These are phyloP conservation scores for Actinidia arguta DNA, from an alignment of 179 eudicot species.

Conservation along the genomic window DNA sequence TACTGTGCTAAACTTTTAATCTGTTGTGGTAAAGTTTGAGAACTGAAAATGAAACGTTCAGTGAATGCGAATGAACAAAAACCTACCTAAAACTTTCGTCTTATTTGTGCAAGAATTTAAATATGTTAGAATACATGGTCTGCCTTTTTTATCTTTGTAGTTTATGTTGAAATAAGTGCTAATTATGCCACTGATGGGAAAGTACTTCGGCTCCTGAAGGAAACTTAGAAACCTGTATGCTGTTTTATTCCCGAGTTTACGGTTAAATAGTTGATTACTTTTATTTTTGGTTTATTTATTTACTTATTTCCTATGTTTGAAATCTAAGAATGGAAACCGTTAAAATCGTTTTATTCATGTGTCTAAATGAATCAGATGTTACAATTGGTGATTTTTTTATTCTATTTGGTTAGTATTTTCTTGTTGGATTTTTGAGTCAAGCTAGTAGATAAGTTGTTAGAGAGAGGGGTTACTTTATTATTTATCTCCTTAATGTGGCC, in stretches of 20 bases:
- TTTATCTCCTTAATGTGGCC: neutral
- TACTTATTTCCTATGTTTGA: too few species aligned
- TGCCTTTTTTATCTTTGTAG: neutral
- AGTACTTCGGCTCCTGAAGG: neutral
- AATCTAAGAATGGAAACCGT: neutral
- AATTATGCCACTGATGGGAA: neutral
- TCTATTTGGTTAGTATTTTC: neutral
- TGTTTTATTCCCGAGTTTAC: neutral
- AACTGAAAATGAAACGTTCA: neutral
- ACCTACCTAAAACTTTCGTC: too few species aligned
- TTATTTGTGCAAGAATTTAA: too few species aligned
- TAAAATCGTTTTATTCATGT: neutral
- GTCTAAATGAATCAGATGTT: neutral
- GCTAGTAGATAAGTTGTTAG: neutral
- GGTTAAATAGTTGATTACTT: neutral
- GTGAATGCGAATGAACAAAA: too few species aligned
- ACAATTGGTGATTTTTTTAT: neutral
- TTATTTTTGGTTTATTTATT: neutral
- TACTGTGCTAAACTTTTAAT: conserved; percentile 8
- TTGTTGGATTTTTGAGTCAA: neutral
- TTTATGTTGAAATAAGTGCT: neutral
- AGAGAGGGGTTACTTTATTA: neutral
- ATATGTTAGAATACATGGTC: too few species aligned
- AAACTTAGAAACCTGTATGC: neutral
- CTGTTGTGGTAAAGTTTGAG: neutral